Conservation (phyloP, 495 filamentous ascomycete species). For the Penicillium argentinense region DNA sequence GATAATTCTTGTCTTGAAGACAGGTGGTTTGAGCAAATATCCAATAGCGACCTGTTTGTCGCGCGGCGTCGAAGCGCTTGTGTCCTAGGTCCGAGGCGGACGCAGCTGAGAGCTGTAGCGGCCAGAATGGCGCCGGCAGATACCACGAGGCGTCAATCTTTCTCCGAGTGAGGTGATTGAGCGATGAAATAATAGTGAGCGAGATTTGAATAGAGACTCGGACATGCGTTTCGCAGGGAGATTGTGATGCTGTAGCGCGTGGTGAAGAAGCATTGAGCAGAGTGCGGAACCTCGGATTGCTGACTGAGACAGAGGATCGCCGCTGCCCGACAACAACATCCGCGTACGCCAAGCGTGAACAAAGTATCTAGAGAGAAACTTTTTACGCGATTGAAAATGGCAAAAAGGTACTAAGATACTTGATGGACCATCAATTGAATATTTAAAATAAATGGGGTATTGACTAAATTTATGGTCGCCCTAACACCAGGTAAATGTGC, state of each 20-base stretch:
- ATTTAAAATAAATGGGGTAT: slow-evolving; percentile 9
- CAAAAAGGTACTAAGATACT: too few species aligned
- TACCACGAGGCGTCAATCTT: not conserved
- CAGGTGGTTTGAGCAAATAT: not conserved
- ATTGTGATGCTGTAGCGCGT: too few species aligned
- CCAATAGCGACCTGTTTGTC: not conserved
- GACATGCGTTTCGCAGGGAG: not conserved
- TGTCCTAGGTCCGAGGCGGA: slow-evolving; percentile 9
- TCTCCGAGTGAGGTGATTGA: not conserved
- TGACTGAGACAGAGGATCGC: not conserved
- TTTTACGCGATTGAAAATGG: too few species aligned
- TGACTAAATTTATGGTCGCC: slow-evolving; percentile 5
- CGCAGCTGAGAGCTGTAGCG: not conserved
- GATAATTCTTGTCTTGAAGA: too few species aligned
- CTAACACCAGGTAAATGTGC: slow-evolving; percentile 15
- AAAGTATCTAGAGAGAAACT: too few species aligned
- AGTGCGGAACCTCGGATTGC: not conserved
- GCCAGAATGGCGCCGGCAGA: slow-evolving; percentile 13
- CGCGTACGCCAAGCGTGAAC: too few species aligned
- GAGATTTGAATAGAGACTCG: not conserved
- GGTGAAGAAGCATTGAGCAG: not conserved
- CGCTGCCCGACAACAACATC: too few species aligned
- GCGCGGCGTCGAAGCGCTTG: slow-evolving; percentile 3
- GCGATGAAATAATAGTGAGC: not conserved
- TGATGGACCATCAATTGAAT: slow-evolving; percentile 3